A percentile compares a stretch with the other conserved stretches of the same genome.
Conservation (phyloP, 2,329 filamentous ascomycete species). For the Colletotrichum sublineola region DNA sequence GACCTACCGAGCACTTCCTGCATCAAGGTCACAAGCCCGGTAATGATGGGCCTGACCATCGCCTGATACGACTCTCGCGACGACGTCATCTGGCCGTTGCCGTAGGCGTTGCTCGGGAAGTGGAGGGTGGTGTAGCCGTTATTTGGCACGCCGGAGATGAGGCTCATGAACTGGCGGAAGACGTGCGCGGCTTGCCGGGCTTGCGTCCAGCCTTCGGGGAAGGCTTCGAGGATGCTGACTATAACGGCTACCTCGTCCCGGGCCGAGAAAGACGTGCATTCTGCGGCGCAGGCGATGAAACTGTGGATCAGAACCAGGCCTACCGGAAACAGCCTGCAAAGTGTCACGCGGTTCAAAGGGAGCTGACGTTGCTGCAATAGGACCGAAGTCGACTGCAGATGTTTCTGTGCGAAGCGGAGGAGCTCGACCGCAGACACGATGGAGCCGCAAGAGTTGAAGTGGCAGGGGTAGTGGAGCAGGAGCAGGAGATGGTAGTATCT, state of each 20-base stretch:
- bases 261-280: constrained; percentile 47
- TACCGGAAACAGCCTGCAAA: constrained; percentile 56
- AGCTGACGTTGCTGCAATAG: constrained; percentile 59
- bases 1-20: constrained; percentile 52
- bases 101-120: constrained; percentile 33
- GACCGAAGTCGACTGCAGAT: constrained; percentile 57
- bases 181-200: constrained; percentile 53
- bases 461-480: constrained; percentile 58
- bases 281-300: constrained; percentile 50
- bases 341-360: constrained; percentile 58
- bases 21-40: constrained; percentile 47
- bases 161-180: constrained; percentile 49
- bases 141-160: constrained; percentile 43
- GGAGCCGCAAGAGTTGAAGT: constrained; percentile 53
- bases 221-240: constrained; percentile 54
- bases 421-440: constrained; percentile 51
- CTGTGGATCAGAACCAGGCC: constrained; percentile 54
- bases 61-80: constrained; percentile 44
- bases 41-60: constrained; percentile 43
- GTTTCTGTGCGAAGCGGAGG: constrained; percentile 56
- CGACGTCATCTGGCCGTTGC: constrained; percentile 24
- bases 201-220: constrained; percentile 52
- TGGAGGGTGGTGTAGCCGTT: constrained; percentile 43
- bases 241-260: constrained; percentile 54
- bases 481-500: constrained; percentile 61